Base-by-base conservation (phyloP, 2,329 filamentous ascomycete genomes). In the Ceratocystis destructans region DNA sequence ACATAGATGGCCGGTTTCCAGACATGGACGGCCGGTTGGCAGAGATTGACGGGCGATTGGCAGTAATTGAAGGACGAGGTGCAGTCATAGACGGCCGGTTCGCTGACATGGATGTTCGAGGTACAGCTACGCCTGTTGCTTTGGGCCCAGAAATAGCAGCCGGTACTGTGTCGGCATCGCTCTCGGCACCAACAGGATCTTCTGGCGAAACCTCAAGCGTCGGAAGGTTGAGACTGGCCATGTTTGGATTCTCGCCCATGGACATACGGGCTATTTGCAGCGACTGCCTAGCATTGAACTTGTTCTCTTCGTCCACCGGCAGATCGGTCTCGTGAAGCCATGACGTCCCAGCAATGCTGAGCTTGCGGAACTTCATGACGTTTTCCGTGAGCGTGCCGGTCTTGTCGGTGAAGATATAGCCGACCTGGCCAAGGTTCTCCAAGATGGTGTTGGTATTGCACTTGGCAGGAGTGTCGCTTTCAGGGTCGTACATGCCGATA, bases 311-410 rank as follows among this genome's bases (percentile, higher is more conserved):
- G n/a, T 67, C 62, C 17, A 67, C 31, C 2, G 66, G 66, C 1
- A 92, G 75, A 72, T 95, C 90, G 68, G 82, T 80, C 72, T 94
- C 87, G 70, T 96, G 92, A 41, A 94, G 78, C 90, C 92, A 96
- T 1, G 91, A 87, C 0, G 89, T 91, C 5, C 92, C 92, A 2
- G 89, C 91, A 41, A 96, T 86, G 71, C 89, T 96, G 75, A 96
- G 82, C 73, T 95, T 96, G 55, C 92, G 87, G 73, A 96, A 96
- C 69, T 90, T 90, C 93, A 97, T 96, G 10, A 90, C 81, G 70
- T 97, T 97, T 71, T 96, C 91, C 1, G 92, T 97, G 70, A 97
- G 78, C 0, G 92, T 97, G 1, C 92, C 92, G 0, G 92, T 96
- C 77, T 96, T 96, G 75, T 96, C 92, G 0, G 90, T 95, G 71